Evolutionary conservation across 768 basidiomycete species (phyloP), one percentile per base, ranked within the genome.

Genomic region (Phylloporus sp.): DNA sequence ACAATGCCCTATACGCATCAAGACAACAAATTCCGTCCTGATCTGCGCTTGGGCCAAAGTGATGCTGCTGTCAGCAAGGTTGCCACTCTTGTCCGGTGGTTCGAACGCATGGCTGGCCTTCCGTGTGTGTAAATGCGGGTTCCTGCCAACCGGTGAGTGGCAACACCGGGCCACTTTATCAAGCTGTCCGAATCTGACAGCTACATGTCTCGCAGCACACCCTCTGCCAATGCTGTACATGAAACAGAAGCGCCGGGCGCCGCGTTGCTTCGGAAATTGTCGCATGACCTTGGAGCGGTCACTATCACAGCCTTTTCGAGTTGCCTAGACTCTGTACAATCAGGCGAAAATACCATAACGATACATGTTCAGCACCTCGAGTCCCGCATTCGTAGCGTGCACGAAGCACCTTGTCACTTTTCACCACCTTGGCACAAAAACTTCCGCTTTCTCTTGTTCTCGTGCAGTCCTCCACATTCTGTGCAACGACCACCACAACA

Each of bases 51-150:
- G 4, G 86, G 82, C 1, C 71, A 73, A 53, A 88, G 82, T 51
- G 88, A 91, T 50, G 79, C 81, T 9, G 76, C 75, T 8, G 85
- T 91, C 13, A 75, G 80, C 49, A 84, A 77, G 52, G 88, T 92
- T 0, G 79, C 83, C 0, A 70, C 74, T 16, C 73, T 88, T 27
- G 87, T 82, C 2, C 60, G 62, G 6, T 91, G 89, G 89, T 86
- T 91, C 52, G 80, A 89, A 65, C 63, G 62, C n/a, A 82, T 85
- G 73, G 85, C 86, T 4, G 88, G 88, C 0, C 69, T 88, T 56
- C 56, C 61, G 43, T 20, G 26, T 48, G 49, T 49, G 41, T 60
- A 63, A 29, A 40, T n/a, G 45, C 22, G 50, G 44, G 6, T 35
- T 38, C 22, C 29, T 31, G 10, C 47, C 38, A 49, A 32, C 52